Base-by-base conservation (phyloP, 1,284 basidiomycete species). In the Ganoderma boninense region DNA sequence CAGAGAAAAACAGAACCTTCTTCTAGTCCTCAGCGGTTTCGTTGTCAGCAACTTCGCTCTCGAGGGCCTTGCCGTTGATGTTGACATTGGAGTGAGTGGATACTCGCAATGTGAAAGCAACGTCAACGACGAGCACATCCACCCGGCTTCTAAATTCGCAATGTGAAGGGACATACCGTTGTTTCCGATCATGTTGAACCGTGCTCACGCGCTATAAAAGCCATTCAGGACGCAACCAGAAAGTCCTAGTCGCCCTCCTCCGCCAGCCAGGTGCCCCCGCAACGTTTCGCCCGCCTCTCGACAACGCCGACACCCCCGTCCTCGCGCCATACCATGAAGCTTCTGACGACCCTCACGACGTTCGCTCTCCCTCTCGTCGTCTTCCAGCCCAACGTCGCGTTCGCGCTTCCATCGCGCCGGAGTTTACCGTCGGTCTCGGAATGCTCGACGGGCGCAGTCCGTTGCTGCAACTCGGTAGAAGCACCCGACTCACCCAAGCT, bases 391-490 rank as follows among this genome's bases (percentile, higher is more conserved):
- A 66, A 52, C 64, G 32, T 65, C n/a, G 72, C 40, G 26, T 60
- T 69, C 16, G 57, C 66, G 68, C 26, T 62, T 7, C 67, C 72
- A 32, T 68, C 71, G 29, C 46, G 40, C 43, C 60, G 54, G 7
- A 42, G 35, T 5, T 8, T 13, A 16, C 35, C 60, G 14, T 23
- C 67, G 5, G 32, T 20, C 62, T 69, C 72, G 26, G n/a, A 71
- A 44, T 77, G 76, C 71, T 63, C 67, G 59, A 73, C 74, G 13
- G 74, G 75, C 67, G 26, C 69, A 40, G 38, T 72, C 20, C 71
- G 71, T 60, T 77, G 76, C 72, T 77, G 76, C 72, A 66, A 76
- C 65, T 52, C 62, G 11, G 65, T 74, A 29, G 73, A 76, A 65
- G 59, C 65, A 14, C 69, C 76, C 7, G 42, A 43, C 42, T 68